Conservation (phyloP, 805 yeast species). For the Metschnikowia colocasiae region DNA sequence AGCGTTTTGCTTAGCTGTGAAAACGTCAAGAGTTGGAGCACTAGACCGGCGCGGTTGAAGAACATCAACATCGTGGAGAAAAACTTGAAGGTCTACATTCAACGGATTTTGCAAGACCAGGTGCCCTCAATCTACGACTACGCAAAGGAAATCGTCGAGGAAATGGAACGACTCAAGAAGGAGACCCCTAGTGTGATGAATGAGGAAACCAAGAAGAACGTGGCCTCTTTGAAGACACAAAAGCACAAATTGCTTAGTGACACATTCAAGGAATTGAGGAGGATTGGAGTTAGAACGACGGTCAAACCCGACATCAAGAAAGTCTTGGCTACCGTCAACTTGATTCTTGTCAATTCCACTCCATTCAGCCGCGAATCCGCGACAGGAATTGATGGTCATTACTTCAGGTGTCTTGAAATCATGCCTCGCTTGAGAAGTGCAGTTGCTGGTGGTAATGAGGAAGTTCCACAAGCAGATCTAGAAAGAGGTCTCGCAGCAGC, state of each 20-base stretch:
- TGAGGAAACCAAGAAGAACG: slow-evolving; percentile 67
- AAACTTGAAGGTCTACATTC: slow-evolving; percentile 52
- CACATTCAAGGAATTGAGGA: slow-evolving; percentile 65
- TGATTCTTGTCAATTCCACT: slow-evolving; percentile 53
- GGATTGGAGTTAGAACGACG: slow-evolving; percentile 70
- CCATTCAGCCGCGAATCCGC: slow-evolving; percentile 40
- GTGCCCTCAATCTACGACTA: slow-evolving; percentile 51
- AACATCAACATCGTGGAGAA: slow-evolving; percentile 47
- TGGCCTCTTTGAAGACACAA: slow-evolving; percentile 71
- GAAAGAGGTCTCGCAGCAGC: slow-evolving; percentile 72
- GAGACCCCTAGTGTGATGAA: slow-evolving; percentile 74
- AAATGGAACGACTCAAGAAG: slow-evolving; percentile 58
- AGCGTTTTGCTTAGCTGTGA: slow-evolving; percentile 23
- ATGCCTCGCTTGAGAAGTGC: slow-evolving; percentile 74
- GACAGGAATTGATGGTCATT: slow-evolving; percentile 47
- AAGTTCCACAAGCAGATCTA: slow-evolving; percentile 70
- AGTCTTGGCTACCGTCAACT: slow-evolving; percentile 58
- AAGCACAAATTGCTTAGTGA: slow-evolving; percentile 77
- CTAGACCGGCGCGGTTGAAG: slow-evolving; percentile 55
- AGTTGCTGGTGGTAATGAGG: slow-evolving; percentile 59
- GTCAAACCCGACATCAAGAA: slow-evolving; percentile 63
- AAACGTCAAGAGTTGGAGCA: slow-evolving; percentile 45
- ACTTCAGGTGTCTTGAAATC: slow-evolving; percentile 69
- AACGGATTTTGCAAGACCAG: slow-evolving; percentile 27
- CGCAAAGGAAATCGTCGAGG: slow-evolving; percentile 51